Evolutionary conservation across 1,139 yeast species (phyloP), one percentile per base, ranked within the genome.

Genomic region (Suhomyces chickasaworum): DNA sequence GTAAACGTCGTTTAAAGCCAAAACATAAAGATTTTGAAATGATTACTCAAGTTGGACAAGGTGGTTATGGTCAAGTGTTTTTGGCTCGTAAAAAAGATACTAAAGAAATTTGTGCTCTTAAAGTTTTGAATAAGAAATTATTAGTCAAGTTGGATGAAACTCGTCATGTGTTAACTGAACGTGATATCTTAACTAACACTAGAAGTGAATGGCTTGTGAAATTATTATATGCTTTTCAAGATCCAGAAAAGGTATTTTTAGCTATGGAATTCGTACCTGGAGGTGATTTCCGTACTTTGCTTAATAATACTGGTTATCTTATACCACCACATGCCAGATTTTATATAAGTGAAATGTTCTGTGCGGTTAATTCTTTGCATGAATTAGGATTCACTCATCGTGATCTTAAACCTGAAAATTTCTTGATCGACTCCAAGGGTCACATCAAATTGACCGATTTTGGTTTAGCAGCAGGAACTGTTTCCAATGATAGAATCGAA

Each of bases 261-360:
- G 99, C 99, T 2, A 95, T 95, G 99, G 99, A 95, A 65, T 95
- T 89, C 66, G 99, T 95, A 8, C 97, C 99, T 4, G 99, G 99
- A 49, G 99, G 99, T 42, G 99, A 95, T 65, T 95, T 89, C 71
- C 84, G 99, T 63, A 95, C 99, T 1, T 72, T 95, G 53, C 79
- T 95, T 55, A 91, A 90, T 66, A 93, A 91, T 63, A 91, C 98
- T 5, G 96, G 96, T 30, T 88, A 88, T 49, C 73, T 95, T 57
- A 89, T 89, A 50, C 96, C 98, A 5, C 90, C 95, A 6, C 99
- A 95, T 64, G 96, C 99, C 1, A 79, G 98, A 50, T 95, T 93
- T 66, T 95, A 95, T 66, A 81, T 93, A 52, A 84, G 93, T 51
- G 99, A 95, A 69, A 95, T 95, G 99, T 91, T 95, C 67, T 84